Evolutionary conservation across 2,329 filamentous ascomycete genomes (phyloP).

Genomic region (Hypomyces rosellus): DNA sequence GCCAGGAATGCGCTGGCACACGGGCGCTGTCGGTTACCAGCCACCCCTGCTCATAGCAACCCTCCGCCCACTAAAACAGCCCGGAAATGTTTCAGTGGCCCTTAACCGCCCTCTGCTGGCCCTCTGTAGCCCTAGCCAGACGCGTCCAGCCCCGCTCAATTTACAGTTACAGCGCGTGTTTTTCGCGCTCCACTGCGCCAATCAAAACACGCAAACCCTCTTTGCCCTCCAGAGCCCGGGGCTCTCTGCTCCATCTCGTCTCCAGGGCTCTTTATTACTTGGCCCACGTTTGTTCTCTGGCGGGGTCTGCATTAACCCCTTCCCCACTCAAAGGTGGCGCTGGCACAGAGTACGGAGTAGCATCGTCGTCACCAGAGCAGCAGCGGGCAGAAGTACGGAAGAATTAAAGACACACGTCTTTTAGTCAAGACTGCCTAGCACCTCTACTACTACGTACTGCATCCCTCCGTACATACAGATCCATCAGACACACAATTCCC

Average conservation of each 20-base stretch:
- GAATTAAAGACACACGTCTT: too few relatives aligned
- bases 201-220: slow-evolving; percentile 14
- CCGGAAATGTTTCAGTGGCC: background rate
- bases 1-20: slow-evolving; percentile 11
- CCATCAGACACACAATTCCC: background rate
- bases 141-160: slow-evolving; percentile 9
- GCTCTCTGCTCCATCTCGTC: too few relatives aligned
- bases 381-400: too few relatives aligned
- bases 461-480: too few relatives aligned
- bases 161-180: slow-evolving; percentile 18
- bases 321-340: background rate
- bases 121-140: background rate
- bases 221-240: background rate
- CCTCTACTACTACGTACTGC: too few relatives aligned
- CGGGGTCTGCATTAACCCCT: background rate
- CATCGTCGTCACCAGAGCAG: too few relatives aligned
- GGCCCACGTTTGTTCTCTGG: background rate
- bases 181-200: slow-evolving; percentile 23
- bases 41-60: slow-evolving; percentile 13
- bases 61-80: slow-evolving; percentile 2
- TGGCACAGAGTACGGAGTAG: too few relatives aligned
- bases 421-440: too few relatives aligned
- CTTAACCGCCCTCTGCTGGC: too few relatives aligned
- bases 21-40: slow-evolving; percentile 12
- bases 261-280: too few relatives aligned